Evolutionary conservation across 306 rosid genomes (phyloP), one percentile per base, ranked within the genome.

Genomic region (Prunus armeniaca): DNA sequence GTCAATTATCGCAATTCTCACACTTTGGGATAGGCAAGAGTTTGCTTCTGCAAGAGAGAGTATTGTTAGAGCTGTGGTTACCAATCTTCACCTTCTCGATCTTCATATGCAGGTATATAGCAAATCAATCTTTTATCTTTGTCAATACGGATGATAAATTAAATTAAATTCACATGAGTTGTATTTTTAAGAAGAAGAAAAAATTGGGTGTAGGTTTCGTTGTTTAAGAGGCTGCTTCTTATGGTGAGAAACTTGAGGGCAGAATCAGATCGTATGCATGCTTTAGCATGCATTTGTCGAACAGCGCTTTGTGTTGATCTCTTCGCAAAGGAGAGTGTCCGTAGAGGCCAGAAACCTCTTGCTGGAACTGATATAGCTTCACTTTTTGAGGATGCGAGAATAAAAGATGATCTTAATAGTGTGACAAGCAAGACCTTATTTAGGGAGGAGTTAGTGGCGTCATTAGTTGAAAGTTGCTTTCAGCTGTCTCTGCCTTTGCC

Each of bases 281-380:
- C 99, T 32, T 82, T 96, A 68, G 99, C 99, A 8, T 96, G 97
- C 77, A 93, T 96, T 84, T 96, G 99, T 87, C 87, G 99, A 78
- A 96, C 99, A 8, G 97, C 99, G 80, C 98, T 96, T 57, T 96
- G 99, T 79, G 99, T 96, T 50, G 93, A 96, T 81, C 93, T 96
- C 54, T 96, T 96, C 79, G 99, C 99, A 60, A 96, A 96, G 89
- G 99, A 96, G 84, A 96, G 99, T 1, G 98, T 92, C 62, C 88
- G 99, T 63, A 89, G 99, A 88, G 99, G 99, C 77, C 99, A 96
- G 89, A 95, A 95, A 78, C 99, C 99, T 84, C 93, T 95, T 64
- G 88, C 98, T 6, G 99, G 99, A 76, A 95, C 98, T 67, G 99
- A 95, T 78, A 95, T 95, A 83, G 99, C 98, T 66, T 92, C 99